A percentile compares a stretch with the other conserved stretches of the same genome.
phyloP scores from a whole-genome alignment of 768 basidiomycete species.

The Hortiboletus campestris region DNA sequence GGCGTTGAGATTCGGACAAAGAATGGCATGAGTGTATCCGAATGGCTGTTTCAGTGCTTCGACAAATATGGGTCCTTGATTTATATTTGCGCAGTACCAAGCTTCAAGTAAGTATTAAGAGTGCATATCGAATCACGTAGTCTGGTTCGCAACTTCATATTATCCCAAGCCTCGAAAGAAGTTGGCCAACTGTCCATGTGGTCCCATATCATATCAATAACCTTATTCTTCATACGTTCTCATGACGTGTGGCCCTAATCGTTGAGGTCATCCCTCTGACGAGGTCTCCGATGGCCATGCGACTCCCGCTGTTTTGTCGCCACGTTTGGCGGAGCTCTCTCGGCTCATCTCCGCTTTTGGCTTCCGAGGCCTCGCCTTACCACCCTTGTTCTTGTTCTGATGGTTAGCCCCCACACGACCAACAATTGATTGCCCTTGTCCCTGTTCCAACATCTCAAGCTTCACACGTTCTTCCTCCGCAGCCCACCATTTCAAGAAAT shows the following conservation, averaged over 20 bases:
- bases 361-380: constrained; percentile 8
- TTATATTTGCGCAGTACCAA: background rate
- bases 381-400: constrained; percentile 3
- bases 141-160: background rate
- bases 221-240: background rate
- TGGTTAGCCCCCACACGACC: background rate
- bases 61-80: background rate
- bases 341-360: background rate
- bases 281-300: background rate
- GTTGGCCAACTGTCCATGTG: background rate
- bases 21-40: no score
- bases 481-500: constrained; percentile 89
- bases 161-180: background rate
- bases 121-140: background rate
- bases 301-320: constrained; percentile 1
- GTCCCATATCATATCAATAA: background rate
- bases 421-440: background rate
- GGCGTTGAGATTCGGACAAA: no score
- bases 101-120: background rate
- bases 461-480: constrained; percentile 75
- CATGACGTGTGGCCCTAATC: background rate
- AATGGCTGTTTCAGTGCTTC: no score
- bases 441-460: constrained; percentile 38
- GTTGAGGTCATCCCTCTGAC: background rate
- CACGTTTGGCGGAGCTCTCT: background rate